Evolutionary conservation across 257 asterid genomes (phyloP).

Genomic region (Cordia subcordata): DNA sequence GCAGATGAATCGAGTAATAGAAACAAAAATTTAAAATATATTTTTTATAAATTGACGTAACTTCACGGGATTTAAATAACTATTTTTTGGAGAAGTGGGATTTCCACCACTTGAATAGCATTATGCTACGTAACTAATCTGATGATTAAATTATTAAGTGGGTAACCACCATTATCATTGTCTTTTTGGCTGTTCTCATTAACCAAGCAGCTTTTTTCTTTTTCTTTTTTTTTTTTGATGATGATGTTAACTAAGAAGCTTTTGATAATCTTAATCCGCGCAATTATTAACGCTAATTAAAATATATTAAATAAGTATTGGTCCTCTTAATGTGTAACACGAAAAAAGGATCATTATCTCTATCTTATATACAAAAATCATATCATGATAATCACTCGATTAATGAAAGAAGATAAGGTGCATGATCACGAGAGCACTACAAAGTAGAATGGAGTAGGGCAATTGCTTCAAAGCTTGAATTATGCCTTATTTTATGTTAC

Average conservation of each 20-base stretch:
- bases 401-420: background rate
- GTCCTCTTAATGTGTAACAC: background rate
- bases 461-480: background rate
- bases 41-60: no score
- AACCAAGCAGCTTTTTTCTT: background rate
- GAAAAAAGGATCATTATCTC: background rate
- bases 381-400: no score
- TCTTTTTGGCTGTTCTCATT: constrained; percentile 6
- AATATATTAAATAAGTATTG: background rate
- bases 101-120: constrained; percentile 6
- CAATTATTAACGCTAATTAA: background rate
- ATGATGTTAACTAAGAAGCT: background rate
- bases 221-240: no score
- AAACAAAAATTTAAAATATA: no score
- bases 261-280: background rate
- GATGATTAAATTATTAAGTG: constrained; percentile 2
- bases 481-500: background rate
- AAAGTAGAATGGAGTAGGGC: background rate
- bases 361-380: background rate
- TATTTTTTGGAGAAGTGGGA: constrained; percentile 10
- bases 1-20: no score
- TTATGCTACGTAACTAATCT: constrained; percentile 7
- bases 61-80: no score
- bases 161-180: constrained; percentile 3
- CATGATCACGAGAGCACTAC: background rate